Base-by-base conservation (phyloP, 2,329 filamentous ascomycete genomes). In the Trichoderma harzianum region DNA sequence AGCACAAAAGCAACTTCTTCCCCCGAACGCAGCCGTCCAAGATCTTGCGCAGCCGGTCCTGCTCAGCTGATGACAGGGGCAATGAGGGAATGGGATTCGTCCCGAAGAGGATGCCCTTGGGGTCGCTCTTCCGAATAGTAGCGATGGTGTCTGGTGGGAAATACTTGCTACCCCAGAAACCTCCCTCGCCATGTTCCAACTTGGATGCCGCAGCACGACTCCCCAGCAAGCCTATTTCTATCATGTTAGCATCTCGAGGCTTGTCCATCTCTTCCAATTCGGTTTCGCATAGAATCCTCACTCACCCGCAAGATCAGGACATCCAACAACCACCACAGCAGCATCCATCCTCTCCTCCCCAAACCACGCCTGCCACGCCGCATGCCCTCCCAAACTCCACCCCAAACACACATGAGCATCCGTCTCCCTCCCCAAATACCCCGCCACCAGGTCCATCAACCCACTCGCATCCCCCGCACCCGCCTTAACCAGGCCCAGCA, bases 321-420 rank as follows among this genome's bases (percentile, higher is more conserved):
- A 97, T 1, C 95, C 96, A 68, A 98, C 93, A 28, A 97, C 87
- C 3, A 93, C 86, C 8, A 97, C 90, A 1, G 89, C 94, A 0
- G 92, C 91, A n/a, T 87, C 91, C 70, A 98, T 88, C 74, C 94
- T 88, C 21, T 91, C 89, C 73, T 98, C 95, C 47, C 89, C 87
- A 60, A 98, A 88, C 72, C 97, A 82, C 32, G 90, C 87, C 78
- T 97, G 92, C 94, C 95, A 98, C 2, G 92, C 91, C 14, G 92
- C 90, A 80, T 98, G 96, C 0, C 93, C 96, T 7, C 96, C 96
- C 1, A 98, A 84, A 28, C 92, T 95, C 72, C 97, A 89, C 0
- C 96, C 96, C 51, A 97, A 85, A 12, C 92, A 92, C 12, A 97
- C 81, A 79, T 98, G 90, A 66, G 90, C 87, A 74, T 89, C 86